These are phyloP conservation scores for Phalaenopsis aphrodite DNA, from an alignment of 106 monocot genomes.

Conservation along the genomic window DNA sequence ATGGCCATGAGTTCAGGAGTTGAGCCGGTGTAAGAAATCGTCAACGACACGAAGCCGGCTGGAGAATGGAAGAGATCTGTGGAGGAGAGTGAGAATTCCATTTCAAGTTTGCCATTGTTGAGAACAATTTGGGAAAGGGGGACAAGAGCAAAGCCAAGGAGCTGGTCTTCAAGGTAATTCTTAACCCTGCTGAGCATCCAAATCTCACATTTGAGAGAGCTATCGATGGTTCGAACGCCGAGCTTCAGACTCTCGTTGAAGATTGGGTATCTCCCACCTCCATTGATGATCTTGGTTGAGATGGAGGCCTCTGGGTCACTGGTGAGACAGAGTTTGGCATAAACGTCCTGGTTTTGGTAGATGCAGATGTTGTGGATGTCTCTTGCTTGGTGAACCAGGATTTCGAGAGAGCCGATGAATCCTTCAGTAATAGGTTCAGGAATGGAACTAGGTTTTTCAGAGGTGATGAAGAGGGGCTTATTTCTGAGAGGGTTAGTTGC, in stretches of 20 bases:
- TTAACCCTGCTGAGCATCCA: conserved; percentile 84
- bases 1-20: conserved; percentile 28
- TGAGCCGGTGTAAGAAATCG: conserved; percentile 39
- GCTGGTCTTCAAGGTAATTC: conserved; percentile 82
- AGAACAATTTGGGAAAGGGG: conserved; percentile 48
- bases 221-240: conserved; percentile 28
- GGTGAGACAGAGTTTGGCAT: conserved; percentile 67
- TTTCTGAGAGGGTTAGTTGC: neutral
- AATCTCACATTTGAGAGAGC: conserved; percentile 60
- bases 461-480: neutral
- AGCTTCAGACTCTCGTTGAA: conserved; percentile 55
- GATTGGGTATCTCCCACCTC: conserved; percentile 54
- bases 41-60: conserved; percentile 54
- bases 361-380: conserved; percentile 92
- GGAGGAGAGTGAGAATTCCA: conserved; percentile 62
- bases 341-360: conserved; percentile 88
- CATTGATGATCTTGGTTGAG: conserved; percentile 57
- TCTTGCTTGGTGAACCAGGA: conserved; percentile 56
- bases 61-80: conserved; percentile 74
- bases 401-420: conserved; percentile 41
- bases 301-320: conserved; percentile 27
- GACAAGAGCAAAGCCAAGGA: conserved; percentile 60
- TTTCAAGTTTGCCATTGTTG: conserved; percentile 19
- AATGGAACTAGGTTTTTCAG: neutral
- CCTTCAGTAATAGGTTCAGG: neutral